Conservation (phyloP, 2,329 filamentous ascomycete species). For the Tolypocladium capitatum region DNA sequence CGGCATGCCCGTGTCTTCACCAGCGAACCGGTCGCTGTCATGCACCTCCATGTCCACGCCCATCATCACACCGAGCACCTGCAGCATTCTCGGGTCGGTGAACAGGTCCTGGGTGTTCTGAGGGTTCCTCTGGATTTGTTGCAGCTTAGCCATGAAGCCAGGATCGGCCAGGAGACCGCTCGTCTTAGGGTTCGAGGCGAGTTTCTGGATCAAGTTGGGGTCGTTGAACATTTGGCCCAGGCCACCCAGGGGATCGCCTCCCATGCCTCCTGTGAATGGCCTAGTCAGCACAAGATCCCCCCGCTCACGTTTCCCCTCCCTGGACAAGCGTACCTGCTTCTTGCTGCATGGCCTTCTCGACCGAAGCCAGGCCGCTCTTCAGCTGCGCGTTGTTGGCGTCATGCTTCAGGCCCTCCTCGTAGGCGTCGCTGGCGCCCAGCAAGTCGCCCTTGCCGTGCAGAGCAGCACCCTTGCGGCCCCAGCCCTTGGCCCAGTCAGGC, state of each 20-base stretch:
- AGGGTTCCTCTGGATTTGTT: conserved; percentile 70
- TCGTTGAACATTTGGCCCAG: conserved; percentile 93
- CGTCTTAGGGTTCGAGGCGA: conserved; percentile 91
- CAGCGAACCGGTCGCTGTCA: conserved; percentile 19
- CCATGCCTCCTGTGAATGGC: conserved; percentile 15
- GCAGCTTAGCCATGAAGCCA: conserved; percentile 81
- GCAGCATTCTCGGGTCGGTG: conserved; percentile 79
- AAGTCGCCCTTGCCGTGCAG: conserved; percentile 80
- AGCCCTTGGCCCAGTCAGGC: conserved; percentile 96
- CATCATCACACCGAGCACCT: conserved; percentile 86
- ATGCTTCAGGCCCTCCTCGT: conserved; percentile 85
- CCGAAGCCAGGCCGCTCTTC: conserved; percentile 73
- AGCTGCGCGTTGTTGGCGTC: conserved; percentile 87
- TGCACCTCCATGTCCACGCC: conserved; percentile 71
- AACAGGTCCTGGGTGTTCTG: conserved; percentile 67
- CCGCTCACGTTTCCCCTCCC: background rate
- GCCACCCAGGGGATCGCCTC: conserved; percentile 56
- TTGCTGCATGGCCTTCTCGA: conserved; percentile 73
- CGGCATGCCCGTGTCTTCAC: conserved; percentile 60
- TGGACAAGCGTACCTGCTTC: conserved; percentile 20
- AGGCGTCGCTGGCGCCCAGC: conserved; percentile 74
- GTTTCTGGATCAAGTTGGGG: conserved; percentile 77
- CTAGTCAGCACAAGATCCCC: conserved; percentile 1
- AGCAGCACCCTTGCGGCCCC: conserved; percentile 84
- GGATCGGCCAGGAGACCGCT: conserved; percentile 65